A percentile compares a stretch with the other conserved stretches of the same genome.
Evolutionary conservation across 441 rosid species (phyloP).

Genomic region (Adansonia grandidieri): DNA sequence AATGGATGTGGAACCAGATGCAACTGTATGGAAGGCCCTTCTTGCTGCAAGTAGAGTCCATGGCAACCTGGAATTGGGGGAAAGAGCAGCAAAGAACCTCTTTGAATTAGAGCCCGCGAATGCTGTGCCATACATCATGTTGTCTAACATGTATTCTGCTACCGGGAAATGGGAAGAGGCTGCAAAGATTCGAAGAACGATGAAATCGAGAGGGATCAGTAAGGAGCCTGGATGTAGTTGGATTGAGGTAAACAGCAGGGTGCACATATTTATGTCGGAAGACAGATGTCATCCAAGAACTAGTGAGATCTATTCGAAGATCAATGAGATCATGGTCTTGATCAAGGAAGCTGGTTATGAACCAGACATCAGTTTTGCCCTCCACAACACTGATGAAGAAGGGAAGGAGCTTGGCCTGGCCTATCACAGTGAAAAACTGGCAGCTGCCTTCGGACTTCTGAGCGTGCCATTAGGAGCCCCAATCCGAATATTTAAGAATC

Average conservation of each 20-base stretch:
- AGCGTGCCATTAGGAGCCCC: conserved; percentile 58
- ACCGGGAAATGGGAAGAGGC: conserved; percentile 75
- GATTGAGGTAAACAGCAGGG: conserved; percentile 61
- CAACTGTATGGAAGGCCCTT: conserved; percentile 80
- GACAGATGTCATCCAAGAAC: conserved; percentile 72
- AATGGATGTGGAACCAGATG: conserved; percentile 77
- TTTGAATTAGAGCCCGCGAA: conserved; percentile 69
- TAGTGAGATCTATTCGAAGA: conserved; percentile 64
- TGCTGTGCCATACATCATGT: conserved; percentile 71
- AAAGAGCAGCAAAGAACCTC: conserved; percentile 75
- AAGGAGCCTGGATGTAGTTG: conserved; percentile 93
- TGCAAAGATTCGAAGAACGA: conserved; percentile 58
- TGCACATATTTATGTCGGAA: conserved; percentile 73
- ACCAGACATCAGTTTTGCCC: conserved; percentile 69
- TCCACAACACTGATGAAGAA: conserved; percentile 75
- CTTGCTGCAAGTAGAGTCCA: conserved; percentile 75
- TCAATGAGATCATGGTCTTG: conserved; percentile 60
- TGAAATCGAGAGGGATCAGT: conserved; percentile 65
- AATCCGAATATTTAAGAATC: conserved; percentile 79
- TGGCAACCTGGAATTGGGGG: conserved; percentile 65
- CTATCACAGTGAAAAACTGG: conserved; percentile 90
- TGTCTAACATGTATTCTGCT: conserved; percentile 71
- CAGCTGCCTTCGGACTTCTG: conserved; percentile 76
- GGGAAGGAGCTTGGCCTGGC: conserved; percentile 77
- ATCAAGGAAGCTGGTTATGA: conserved; percentile 79